phyloP scores from a whole-genome alignment of 805 yeast genomes.

The Pichia deserticola region DNA sequence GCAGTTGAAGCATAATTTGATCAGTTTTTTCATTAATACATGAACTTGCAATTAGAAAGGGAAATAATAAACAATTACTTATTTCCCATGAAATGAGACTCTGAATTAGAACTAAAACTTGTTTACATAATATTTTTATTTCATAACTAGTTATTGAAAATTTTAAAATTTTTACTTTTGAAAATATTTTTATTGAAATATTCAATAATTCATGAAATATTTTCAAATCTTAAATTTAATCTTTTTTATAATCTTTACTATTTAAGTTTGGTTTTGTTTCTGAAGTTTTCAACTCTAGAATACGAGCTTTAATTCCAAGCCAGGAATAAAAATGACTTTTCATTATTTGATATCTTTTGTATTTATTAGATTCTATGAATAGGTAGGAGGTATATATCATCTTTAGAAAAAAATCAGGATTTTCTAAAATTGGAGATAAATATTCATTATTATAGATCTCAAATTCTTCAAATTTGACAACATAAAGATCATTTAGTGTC shows the following conservation, averaged over 20 bases:
- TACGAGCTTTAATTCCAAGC: background rate
- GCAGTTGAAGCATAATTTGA: background rate
- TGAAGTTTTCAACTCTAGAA: background rate
- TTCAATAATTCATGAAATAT: background rate
- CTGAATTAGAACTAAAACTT: background rate
- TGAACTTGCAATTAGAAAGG: background rate
- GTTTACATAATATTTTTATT: background rate
- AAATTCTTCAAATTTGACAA: background rate
- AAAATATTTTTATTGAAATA: background rate
- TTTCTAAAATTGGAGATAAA: background rate
- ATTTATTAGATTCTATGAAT: background rate
- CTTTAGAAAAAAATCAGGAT: background rate
- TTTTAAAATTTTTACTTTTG: background rate
- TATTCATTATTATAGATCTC: background rate
- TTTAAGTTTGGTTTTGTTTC: background rate
- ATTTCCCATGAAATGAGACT: background rate
- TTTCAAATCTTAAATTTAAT: background rate
- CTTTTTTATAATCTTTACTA: background rate
- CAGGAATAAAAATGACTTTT: background rate
- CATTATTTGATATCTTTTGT: background rate
- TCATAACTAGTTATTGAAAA: background rate
- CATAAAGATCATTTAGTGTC: slow-evolving; percentile 6
- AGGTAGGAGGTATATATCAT: background rate
- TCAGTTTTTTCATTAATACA: background rate
- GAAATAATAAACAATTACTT: slow-evolving; percentile 1